Evolutionary conservation across 1,284 basidiomycete species (phyloP), one percentile per base, ranked within the genome.

Genomic region (Boletellus dicymbophilus): DNA sequence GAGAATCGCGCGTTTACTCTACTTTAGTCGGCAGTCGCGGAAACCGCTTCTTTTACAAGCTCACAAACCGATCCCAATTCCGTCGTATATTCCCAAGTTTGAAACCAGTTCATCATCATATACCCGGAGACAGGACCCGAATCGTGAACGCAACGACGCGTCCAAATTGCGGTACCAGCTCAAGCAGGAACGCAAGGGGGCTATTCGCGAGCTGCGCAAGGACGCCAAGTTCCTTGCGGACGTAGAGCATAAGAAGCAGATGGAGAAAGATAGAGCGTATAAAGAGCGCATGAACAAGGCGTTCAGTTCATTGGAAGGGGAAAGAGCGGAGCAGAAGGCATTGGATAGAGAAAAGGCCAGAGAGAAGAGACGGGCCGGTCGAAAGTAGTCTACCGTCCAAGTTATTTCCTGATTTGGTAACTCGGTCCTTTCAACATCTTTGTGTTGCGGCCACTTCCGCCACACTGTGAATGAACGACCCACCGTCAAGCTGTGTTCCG

Each of bases 101-200:
- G 95, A 97, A 64, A 78, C 82, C 37, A 81, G 85, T 34, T 88
- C 85, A 38, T 93, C 92, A 18, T 90, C 85, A 37, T 91, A 90
- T 65, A 77, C 90, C 51, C 88, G 88, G 48, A 76, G 78, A 49
- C 90, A 90, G 63, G 96, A 99, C 70, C 95, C 97, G 3, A 95
- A 99, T 68, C 84, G 84, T 50, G 94, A 97, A 64, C 86, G 93
- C 38, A 95, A 93, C 59, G 91, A 93, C 57, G 82, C 84, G 1
- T 73, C 86, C 54, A 99, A 99, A 72, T 73, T 99, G 60, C 88
- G 90, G 44, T 82, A 85, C 31, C 84, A 96, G 68, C 88, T 94
- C 77, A 97, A 97, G 74, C 90, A 98, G 74, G 97, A 99, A 75
- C 80, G 83, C 67, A 99, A 98, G 77, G 95, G 97, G 28, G 97